These are phyloP conservation scores for Ophioceras dolichostomum DNA, from an alignment of 2,329 filamentous ascomycete genomes.

Conservation along the genomic window DNA sequence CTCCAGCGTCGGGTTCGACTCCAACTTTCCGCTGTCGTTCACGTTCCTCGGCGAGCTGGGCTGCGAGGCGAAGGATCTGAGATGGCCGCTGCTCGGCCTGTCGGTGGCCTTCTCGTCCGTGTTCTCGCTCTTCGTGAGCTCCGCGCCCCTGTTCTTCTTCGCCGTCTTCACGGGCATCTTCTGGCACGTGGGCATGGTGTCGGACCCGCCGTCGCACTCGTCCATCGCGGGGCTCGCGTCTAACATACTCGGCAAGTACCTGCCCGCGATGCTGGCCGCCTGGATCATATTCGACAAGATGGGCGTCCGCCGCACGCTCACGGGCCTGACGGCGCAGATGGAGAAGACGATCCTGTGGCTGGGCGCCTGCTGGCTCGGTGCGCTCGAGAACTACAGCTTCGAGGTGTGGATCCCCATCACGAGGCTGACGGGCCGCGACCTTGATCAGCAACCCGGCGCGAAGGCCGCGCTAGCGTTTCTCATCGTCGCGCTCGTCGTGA, in stretches of 20 bases:
- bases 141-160: conserved; percentile 73
- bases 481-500: conserved; percentile 53
- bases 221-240: conserved; percentile 63
- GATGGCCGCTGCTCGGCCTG: conserved; percentile 75
- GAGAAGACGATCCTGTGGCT: conserved; percentile 89
- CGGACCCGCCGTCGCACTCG: conserved; percentile 64
- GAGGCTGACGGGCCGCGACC: conserved; percentile 80
- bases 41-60: conserved; percentile 56
- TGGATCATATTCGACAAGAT: conserved; percentile 84
- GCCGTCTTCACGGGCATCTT: conserved; percentile 72
- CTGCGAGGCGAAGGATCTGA: conserved; percentile 61
- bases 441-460: conserved; percentile 80
- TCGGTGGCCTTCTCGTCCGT: conserved; percentile 69
- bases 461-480: conserved; percentile 71
- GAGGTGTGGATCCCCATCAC: conserved; percentile 78
- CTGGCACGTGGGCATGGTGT: conserved; percentile 80
- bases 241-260: conserved; percentile 64
- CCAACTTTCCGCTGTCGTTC: conserved; percentile 81
- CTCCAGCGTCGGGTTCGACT: conserved; percentile 64
- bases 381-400: conserved; percentile 90
- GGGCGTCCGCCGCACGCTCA: conserved; percentile 58
- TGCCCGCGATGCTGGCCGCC: conserved; percentile 78
- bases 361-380: conserved; percentile 80
- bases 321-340: conserved; percentile 64
- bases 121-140: conserved; percentile 71